Base-by-base conservation (phyloP, 352 stramenopile genomes). In the Phytopythium montanum region DNA sequence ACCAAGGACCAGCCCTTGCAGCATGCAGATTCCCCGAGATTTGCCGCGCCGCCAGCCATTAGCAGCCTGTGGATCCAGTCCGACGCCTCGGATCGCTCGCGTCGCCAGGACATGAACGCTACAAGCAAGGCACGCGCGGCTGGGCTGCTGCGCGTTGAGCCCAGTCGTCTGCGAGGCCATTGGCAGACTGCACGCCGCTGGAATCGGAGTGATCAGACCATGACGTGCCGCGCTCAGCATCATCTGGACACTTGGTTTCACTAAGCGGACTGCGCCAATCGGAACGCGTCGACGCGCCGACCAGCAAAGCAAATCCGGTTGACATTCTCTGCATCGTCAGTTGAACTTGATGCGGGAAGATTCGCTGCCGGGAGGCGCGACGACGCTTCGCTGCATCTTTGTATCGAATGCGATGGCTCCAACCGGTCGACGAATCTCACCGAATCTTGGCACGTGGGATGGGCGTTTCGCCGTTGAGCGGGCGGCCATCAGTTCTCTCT, bases 401-500 rank as follows among this genome's bases (percentile, higher is more conserved):
- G 34, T 59, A 59, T 49, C 5, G 41, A 5, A 25, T 9, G 0
- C 19, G 28, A 61, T 42, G 55, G 28, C 39, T 54, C 38, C 28
- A 61, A 13, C 5, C 13, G 5, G 38, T 21, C 7, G 25, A 51
- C 59, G 59, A 65, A 65, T 65, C 59, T 65, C 45, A 42, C 18
- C 29, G 51, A 65, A 65, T 65, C 53, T 65, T 25, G 5, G 33
- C 23, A 5, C 14, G 26, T 3, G 41, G 41, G 49, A 41, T 42
- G 49, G 28, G 13, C 36, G 18, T 59, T 59, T 64, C 25, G 31
- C 28, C 36, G 49, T 48, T 51, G 26, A 23, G 36, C 25, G 14
- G 6, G 18, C 25, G 18, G n/a, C 42, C 13, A 61, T 33, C 25
- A 23, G 23, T 6, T 31, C 14, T 5, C 13, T 19, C 4, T 12